phyloP scores from a whole-genome alignment of 1,284 basidiomycete species.

The Apiotrichum montevideense region DNA sequence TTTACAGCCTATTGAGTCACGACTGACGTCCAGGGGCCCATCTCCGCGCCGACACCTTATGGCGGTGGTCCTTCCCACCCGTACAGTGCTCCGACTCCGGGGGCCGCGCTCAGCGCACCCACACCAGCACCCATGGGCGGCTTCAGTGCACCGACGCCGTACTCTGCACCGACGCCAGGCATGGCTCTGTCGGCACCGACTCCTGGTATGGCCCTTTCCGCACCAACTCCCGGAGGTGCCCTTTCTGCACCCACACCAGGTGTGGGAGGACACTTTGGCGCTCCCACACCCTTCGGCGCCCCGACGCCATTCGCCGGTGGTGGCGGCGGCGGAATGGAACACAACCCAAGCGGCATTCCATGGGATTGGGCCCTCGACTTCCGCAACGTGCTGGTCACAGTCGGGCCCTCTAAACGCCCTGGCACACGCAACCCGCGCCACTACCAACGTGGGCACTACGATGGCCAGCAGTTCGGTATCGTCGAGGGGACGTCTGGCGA shows the following conservation, averaged over 20 bases:
- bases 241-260: constrained; percentile 18
- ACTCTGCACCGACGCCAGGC: constrained; percentile 48
- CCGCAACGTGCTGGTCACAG: constrained; percentile 40
- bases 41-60: constrained; percentile 53
- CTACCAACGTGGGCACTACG: constrained; percentile 37
- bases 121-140: constrained; percentile 48
- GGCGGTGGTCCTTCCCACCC: constrained; percentile 30
- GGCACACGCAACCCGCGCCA: constrained; percentile 36
- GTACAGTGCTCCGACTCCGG: constrained; percentile 40
- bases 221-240: constrained; percentile 19
- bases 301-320: constrained; percentile 12
- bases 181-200: constrained; percentile 43
- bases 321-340: background rate
- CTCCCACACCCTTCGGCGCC: constrained; percentile 46
- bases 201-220: constrained; percentile 22
- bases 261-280: constrained; percentile 50
- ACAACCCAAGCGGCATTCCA: constrained; percentile 15
- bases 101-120: constrained; percentile 42
- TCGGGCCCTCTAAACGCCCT: constrained; percentile 28
- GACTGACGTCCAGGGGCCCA: constrained; percentile 3
- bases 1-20: background rate
- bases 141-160: constrained; percentile 46
- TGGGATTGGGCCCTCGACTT: constrained; percentile 46
- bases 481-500: constrained; percentile 18
- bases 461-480: constrained; percentile 34